phyloP scores from a whole-genome alignment of 2,329 filamentous ascomycete genomes.

The Blastomyces gilchristii region DNA sequence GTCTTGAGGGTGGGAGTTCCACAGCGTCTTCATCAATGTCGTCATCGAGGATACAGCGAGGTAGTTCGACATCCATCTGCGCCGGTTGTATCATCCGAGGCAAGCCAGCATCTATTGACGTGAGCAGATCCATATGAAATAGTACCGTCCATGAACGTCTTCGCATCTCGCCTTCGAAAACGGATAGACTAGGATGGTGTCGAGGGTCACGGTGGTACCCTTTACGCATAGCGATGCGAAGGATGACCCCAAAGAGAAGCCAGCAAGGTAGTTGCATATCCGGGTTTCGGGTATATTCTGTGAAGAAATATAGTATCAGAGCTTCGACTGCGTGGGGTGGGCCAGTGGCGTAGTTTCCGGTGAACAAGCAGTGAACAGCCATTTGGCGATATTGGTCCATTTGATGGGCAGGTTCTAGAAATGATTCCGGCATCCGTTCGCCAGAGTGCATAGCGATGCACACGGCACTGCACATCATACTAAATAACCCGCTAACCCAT shows the following conservation, averaged over 20 bases:
- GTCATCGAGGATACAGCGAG: constrained; percentile 50
- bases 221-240: constrained; percentile 52
- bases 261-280: constrained; percentile 47
- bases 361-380: constrained; percentile 44
- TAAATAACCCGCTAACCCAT: constrained; percentile 39
- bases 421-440: background rate
- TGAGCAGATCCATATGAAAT: constrained; percentile 49
- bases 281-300: constrained; percentile 42
- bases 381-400: constrained; percentile 20
- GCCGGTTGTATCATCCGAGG: constrained; percentile 52
- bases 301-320: constrained; percentile 46
- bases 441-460: background rate
- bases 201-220: constrained; percentile 50
- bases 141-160: constrained; percentile 34
- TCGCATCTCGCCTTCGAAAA: constrained; percentile 48
- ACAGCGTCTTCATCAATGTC: constrained; percentile 46
- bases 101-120: constrained; percentile 55
- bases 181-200: constrained; percentile 44
- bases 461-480: constrained; percentile 26
- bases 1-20: constrained; percentile 45
- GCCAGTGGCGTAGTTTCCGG: constrained; percentile 45
- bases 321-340: constrained; percentile 45
- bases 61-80: constrained; percentile 50
- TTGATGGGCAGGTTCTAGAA: background rate
- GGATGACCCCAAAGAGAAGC: constrained; percentile 45